Evolutionary conservation across 2,329 filamentous ascomycete species (phyloP), one percentile per base, ranked within the genome.

Genomic region (Cytospora chrysosperma): DNA sequence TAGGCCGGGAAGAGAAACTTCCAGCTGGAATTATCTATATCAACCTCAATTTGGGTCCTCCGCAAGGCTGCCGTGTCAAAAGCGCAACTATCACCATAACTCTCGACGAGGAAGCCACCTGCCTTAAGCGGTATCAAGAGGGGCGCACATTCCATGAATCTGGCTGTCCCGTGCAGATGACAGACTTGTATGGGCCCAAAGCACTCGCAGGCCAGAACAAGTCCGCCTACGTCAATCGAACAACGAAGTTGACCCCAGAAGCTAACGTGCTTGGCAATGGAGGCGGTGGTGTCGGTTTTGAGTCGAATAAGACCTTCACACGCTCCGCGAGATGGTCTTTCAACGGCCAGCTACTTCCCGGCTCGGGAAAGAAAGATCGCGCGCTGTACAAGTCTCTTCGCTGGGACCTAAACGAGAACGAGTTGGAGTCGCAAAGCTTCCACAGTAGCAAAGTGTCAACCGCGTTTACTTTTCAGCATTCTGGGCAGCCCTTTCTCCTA

Each of bases 401-500:
- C 51, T 75, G 73, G 73, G 62, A 72, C 15, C 66, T 75, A 13
- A 68, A 66, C 17, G 72, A 75, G 54, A 73, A 72, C 49, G 67
- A 73, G 54, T 64, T 74, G 13, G 69, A 71, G 28, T 49, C 40
- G 17, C 69, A 72, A 40, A 56, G 70, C 2, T 60, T 62, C 26
- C 69, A 72, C 49, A 68, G 58, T 56, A 72, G 69, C 49, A 68
- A 57, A n/a, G 66, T 74, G 12, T 70, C 71, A 43, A 73, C 73
- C 2, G 71, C 65, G 2, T 75, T 75, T 51, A 67, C 71, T 1
- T 74, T 74, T 49, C 68, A 71, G n/a, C 72, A 74, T 49, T 65
- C 66, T 17, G 66, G 67, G 7, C 68, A 72, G 43, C 70, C 71
- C 5, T 73, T 75, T 61, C 65, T 72, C 32, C 72, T 74, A 67